Evolutionary conservation across 164 flowering plant genomes (phyloP).

Genomic region (Annona cherimola): DNA sequence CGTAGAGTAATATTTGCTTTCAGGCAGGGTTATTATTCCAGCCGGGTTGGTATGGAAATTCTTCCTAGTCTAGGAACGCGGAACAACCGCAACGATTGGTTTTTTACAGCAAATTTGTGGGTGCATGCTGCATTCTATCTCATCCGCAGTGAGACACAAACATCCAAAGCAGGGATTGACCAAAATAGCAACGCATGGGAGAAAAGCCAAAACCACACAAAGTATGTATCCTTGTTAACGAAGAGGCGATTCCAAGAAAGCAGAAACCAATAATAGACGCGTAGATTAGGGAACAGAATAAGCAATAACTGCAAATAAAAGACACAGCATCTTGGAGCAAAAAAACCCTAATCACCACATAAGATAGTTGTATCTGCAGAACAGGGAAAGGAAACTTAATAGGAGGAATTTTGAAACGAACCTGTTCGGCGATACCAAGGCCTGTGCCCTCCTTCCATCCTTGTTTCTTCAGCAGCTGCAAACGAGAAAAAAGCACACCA

Average conservation of each 20-base stretch:
- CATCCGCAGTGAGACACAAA: too few species aligned
- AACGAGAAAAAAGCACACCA: background rate
- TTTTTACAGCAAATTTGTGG: too few species aligned
- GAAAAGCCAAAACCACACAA: too few species aligned
- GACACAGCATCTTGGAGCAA: background rate
- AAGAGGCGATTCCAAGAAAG: background rate
- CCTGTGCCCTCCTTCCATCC: slow-evolving; percentile 95
- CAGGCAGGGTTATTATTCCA: too few species aligned
- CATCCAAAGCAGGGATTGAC: too few species aligned
- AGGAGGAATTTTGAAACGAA: slow-evolving; percentile 5
- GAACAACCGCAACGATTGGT: too few species aligned
- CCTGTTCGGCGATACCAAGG: slow-evolving; percentile 76
- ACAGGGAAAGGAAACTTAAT: background rate
- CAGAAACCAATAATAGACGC: background rate
- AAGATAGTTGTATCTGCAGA: background rate
- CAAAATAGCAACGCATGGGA: too few species aligned
- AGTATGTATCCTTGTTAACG: too few species aligned
- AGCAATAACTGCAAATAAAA: background rate
- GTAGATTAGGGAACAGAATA: background rate
- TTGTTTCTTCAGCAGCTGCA: slow-evolving; percentile 70
- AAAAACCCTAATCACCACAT: background rate
- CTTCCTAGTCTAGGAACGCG: too few species aligned
- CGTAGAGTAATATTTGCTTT: too few species aligned
- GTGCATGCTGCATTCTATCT: too few species aligned
- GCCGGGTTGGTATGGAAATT: too few species aligned